Conservation (phyloP, 192 early-diverging fungal species). For the Helicostylum pulchrum region DNA sequence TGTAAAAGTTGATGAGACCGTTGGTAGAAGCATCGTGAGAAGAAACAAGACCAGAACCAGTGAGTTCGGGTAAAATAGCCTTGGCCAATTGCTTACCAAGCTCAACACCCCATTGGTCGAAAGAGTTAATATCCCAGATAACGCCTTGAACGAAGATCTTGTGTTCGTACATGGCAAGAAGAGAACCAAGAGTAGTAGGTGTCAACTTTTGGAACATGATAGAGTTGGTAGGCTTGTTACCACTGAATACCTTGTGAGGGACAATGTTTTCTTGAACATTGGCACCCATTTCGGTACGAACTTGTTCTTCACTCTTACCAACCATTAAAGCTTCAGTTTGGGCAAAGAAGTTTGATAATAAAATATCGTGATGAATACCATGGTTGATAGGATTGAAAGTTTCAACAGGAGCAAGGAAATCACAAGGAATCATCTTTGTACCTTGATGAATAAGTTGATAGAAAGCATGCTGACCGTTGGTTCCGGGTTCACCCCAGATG, state of each 20-base stretch:
- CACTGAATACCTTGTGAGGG: constrained; percentile 96
- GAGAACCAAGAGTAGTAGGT: constrained; percentile 83
- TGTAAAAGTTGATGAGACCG: constrained; percentile 95
- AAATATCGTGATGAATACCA: constrained; percentile 89
- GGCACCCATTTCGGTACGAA: constrained; percentile 78
- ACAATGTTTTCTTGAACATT: constrained; percentile 62
- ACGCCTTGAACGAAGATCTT: constrained; percentile 99
- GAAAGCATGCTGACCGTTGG: constrained; percentile 99
- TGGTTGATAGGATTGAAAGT: constrained; percentile 88
- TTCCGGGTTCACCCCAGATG: constrained; percentile 99
- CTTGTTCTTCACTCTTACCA: constrained; percentile 82
- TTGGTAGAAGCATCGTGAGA: constrained; percentile 94
- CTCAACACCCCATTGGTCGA: constrained; percentile 96
- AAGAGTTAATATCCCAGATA: constrained; percentile 97
- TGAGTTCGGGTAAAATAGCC: constrained; percentile 90
- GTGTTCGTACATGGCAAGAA: constrained; percentile 98
- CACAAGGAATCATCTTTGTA: constrained; percentile 92
- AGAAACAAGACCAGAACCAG: constrained; percentile 49
- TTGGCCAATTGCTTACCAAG: constrained; percentile 98
- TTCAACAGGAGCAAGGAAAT: constrained; percentile 94
- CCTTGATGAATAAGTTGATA: constrained; percentile 99
- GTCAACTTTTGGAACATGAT: constrained; percentile 92
- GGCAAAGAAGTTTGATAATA: constrained; percentile 99
- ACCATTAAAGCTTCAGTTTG: constrained; percentile 97
- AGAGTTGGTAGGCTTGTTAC: constrained; percentile 97